phyloP scores from a whole-genome alignment of 179 eudicot species.

The Carnegiea gigantea region DNA sequence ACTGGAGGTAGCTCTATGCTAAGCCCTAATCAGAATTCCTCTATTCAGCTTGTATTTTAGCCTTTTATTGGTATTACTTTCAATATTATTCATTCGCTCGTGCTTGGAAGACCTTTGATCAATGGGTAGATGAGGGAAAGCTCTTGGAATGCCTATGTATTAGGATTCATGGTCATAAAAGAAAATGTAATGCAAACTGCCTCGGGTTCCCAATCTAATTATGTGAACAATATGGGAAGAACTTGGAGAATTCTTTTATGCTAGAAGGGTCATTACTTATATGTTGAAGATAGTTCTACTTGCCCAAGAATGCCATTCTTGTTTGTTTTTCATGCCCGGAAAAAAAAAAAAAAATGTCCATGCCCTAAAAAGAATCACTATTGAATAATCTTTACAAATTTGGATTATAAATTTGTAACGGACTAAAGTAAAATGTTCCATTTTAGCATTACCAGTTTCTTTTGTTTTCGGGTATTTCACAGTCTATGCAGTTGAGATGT shows the following conservation, averaged over 20 bases:
- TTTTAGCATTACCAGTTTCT: too few species aligned
- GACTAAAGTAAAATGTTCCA: neutral
- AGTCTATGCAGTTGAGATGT: neutral
- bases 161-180: too few species aligned
- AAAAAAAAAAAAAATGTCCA: neutral
- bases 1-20: too few species aligned
- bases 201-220: too few species aligned
- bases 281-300: neutral
- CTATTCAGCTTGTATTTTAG: too few species aligned
- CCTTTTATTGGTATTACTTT: too few species aligned
- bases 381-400: neutral
- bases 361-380: neutral
- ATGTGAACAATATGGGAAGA: neutral
- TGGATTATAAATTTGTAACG: neutral
- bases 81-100: too few species aligned
- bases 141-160: too few species aligned
- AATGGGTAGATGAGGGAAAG: too few species aligned
- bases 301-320: neutral
- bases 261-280: neutral
- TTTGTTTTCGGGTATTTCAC: neutral
- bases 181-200: too few species aligned
- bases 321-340: neutral
- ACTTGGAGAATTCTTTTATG: neutral
- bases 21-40: too few species aligned
- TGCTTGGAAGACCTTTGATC: too few species aligned